Evolutionary conservation across 1,284 basidiomycete species (phyloP).

Genomic region (Trichosporon faecale): DNA sequence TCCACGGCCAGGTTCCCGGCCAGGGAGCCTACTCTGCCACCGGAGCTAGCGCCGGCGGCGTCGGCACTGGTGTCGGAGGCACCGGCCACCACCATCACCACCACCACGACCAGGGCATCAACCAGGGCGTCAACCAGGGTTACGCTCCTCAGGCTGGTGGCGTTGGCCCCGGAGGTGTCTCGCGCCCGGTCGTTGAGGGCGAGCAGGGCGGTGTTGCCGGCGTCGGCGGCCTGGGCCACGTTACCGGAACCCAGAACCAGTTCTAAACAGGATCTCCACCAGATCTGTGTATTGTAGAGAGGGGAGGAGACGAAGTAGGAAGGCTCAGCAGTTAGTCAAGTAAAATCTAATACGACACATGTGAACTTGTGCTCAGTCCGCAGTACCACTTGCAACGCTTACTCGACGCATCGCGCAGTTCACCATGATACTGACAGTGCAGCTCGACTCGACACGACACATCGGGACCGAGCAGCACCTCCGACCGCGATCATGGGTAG

Average conservation of each 20-base stretch:
- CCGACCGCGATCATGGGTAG: too few species aligned
- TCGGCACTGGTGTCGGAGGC: background rate
- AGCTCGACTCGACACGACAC: background rate
- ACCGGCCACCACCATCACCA: background rate
- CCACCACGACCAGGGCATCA: background rate
- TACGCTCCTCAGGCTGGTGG: background rate
- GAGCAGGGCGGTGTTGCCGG: background rate
- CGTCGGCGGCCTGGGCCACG: background rate
- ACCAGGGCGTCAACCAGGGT: background rate
- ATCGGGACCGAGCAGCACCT: background rate
- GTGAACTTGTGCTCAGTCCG: background rate
- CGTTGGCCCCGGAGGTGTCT: background rate
- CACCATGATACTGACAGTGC: background rate
- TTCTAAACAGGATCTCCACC: background rate
- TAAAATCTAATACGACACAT: conserved; percentile 6
- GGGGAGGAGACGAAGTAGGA: background rate
- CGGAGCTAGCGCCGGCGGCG: background rate
- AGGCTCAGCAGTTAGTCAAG: background rate
- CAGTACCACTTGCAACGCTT: background rate
- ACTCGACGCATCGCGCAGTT: background rate
- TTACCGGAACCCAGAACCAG: background rate
- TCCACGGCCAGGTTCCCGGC: conserved; percentile 3
- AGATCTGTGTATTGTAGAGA: background rate
- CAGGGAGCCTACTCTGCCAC: conserved; percentile 1
- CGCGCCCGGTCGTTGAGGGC: background rate